phyloP scores from a whole-genome alignment of 2,329 filamentous ascomycete genomes.

The Clarireedia monteithiana region DNA sequence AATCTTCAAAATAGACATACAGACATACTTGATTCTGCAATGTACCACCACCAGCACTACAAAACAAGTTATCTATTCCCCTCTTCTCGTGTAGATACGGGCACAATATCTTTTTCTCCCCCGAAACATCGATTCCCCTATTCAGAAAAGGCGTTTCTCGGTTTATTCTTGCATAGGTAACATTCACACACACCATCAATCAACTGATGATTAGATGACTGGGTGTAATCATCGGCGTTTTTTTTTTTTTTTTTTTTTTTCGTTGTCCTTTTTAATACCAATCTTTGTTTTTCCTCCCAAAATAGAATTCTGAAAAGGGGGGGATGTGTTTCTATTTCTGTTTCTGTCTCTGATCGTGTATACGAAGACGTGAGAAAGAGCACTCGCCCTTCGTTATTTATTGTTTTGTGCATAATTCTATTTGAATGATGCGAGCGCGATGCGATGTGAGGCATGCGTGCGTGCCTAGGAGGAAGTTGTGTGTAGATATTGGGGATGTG shows the following conservation, averaged over 20 bases:
- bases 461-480: neutral
- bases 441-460: neutral
- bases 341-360: neutral
- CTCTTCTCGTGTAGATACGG: neutral
- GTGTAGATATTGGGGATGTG: neutral
- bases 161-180: neutral
- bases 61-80: neutral
- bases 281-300: neutral
- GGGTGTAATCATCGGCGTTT: neutral
- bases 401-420: neutral
- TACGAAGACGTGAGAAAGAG: neutral
- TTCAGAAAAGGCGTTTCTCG: neutral
- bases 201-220: neutral
- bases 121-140: neutral
- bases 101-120: neutral
- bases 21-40: neutral
- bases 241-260: neutral
- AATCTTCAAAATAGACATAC: neutral
- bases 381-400: neutral
- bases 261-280: neutral
- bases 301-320: neutral
- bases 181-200: neutral
- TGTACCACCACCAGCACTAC: neutral
- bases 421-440: neutral
- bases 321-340: neutral